Percentiles rank a stretch among this genome's conserved stretches.
phyloP scores from a whole-genome alignment of 768 basidiomycete species.

The Brasilioporus rufonigricans region DNA sequence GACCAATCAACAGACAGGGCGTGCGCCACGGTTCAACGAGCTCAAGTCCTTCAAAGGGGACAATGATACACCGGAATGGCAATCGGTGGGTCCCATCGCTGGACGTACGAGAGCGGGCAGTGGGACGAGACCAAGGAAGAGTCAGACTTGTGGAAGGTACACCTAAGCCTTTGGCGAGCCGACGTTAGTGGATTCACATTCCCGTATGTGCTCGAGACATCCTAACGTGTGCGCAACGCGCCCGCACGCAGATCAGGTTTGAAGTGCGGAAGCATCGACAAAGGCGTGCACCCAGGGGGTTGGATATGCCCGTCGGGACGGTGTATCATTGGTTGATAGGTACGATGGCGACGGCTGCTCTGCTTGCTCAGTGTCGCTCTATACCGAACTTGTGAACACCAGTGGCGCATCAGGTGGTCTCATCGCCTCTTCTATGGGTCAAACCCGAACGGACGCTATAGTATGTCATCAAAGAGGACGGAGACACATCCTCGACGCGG shows the following conservation, averaged over 20 bases:
- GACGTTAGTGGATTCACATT: not conserved
- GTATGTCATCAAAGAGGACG: constrained; percentile 14
- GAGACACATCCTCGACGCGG: constrained; percentile 3
- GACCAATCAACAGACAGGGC: not conserved
- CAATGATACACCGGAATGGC: not conserved
- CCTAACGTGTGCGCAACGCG: not conserved
- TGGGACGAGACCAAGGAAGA: constrained; percentile 12
- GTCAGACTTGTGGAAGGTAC: constrained; percentile 8
- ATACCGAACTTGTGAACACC: not conserved
- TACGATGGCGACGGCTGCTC: not conserved
- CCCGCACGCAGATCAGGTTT: not conserved
- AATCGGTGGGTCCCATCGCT: constrained; percentile 1
- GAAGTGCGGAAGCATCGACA: constrained; percentile 3
- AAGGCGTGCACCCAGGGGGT: not conserved
- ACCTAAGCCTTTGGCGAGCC: not conserved
- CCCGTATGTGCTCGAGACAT: not conserved
- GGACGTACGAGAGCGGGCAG: constrained; percentile 5
- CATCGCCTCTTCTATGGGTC: no score
- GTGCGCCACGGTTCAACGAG: not conserved
- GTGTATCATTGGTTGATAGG: constrained; percentile 8
- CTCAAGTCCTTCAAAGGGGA: not conserved
- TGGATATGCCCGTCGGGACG: not conserved
- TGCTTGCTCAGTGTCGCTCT: not conserved
- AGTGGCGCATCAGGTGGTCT: not conserved
- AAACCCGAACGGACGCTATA: not conserved